phyloP scores from a whole-genome alignment of 352 stramenopile species.

The Phytopythium boreale region DNA sequence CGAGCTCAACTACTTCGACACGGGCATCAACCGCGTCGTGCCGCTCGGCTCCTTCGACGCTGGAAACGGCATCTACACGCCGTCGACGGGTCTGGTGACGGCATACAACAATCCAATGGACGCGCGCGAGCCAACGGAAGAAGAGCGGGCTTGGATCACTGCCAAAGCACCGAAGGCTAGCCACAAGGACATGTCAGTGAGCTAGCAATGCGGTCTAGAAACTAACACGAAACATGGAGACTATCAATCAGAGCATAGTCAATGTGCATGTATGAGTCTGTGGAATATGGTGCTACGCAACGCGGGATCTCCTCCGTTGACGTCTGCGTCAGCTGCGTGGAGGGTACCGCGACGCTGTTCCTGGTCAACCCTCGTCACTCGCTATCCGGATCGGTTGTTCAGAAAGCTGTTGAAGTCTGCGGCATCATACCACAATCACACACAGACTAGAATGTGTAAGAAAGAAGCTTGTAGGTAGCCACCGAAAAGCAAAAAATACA shows the following conservation, averaged over 20 bases:
- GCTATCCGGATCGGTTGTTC: slow-evolving; percentile 21
- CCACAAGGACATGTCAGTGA: slow-evolving; percentile 70
- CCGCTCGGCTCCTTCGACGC: slow-evolving; percentile 73
- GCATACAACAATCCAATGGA: slow-evolving; percentile 54
- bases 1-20: slow-evolving; percentile 75
- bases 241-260: slow-evolving; percentile 1
- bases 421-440: slow-evolving; percentile 1
- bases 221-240: slow-evolving; percentile 8
- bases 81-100: slow-evolving; percentile 46
- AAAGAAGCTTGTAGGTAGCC: not conserved
- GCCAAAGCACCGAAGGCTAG: slow-evolving; percentile 60
- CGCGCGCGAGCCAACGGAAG: slow-evolving; percentile 38
- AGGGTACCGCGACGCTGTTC: not conserved
- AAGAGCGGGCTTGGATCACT: slow-evolving; percentile 63
- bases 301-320: not conserved
- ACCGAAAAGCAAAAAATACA: not conserved
- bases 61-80: slow-evolving; percentile 72
- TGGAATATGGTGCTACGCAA: slow-evolving; percentile 6
- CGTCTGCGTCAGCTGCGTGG: not conserved
- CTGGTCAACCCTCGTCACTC: not conserved
- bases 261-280: slow-evolving; percentile 1
- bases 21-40: slow-evolving; percentile 53
- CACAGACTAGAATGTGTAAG: not conserved
- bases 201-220: slow-evolving; percentile 17
- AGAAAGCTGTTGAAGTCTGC: slow-evolving; percentile 53